Base-by-base conservation (phyloP, 352 stramenopile species). In the Plasmopara muralis region DNA sequence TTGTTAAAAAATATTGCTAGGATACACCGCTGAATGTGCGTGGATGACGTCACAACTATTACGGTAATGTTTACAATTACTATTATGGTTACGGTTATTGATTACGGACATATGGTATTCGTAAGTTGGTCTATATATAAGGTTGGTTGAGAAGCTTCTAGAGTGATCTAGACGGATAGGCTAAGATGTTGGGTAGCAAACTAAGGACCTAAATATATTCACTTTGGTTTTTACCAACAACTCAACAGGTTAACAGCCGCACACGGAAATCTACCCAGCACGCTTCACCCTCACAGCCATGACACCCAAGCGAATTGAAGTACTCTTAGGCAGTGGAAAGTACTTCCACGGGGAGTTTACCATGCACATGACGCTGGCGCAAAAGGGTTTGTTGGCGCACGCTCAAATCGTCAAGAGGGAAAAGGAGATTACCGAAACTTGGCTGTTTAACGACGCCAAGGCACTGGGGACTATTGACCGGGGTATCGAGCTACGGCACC, bases 221-320 rank as follows among this genome's bases (percentile, higher is more conserved):
- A 35, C 31, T 12, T 35, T 4, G 31, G 10, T 6, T 35, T 5
- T 35, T 35, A 35, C 10, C 31, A 35, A 35, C 31, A 35, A 35
- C 2, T 4, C 7, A 35, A 35, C 31, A 35, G 31, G 4, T 8
- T 12, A 35, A 35, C 6, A 35, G 31, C 31, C 31, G 15, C 28
- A 51, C 44, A 48, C 54, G 5, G 31, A 35, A 35, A 35, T 35
- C 31, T 35, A 35, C 10, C 31, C 31, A 35, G 31, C 31, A 35
- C 20, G 31, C 31, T 35, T 5, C 4, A 5, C 31, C 31, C 31
- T 35, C 31, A 35, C 31, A 35, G 31, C 6, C 2, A 35, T 35
- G 31, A 35, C 7, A 4, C 5, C 31, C 10, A 35, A 12, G 4
- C 4, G 4, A 35, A 35, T 4, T 9, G 30, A 34, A 34, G 5